Evolutionary conservation across 2,329 filamentous ascomycete species (phyloP).

Genomic region (Aspergillus pseudotamarii): DNA sequence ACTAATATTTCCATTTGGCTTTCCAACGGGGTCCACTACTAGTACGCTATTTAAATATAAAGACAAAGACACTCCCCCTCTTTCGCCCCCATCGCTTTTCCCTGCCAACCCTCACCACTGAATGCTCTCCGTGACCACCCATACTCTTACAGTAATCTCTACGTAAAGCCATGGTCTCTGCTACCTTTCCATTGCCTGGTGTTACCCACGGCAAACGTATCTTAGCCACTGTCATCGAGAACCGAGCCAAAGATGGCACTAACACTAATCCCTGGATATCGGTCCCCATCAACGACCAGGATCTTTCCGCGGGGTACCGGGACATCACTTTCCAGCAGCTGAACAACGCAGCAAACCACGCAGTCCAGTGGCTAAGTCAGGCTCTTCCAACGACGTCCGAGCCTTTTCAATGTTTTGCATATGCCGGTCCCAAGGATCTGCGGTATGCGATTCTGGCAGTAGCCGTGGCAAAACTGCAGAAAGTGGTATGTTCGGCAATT

Average conservation of each 20-base stretch:
- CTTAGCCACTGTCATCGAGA: slow-evolving; percentile 22
- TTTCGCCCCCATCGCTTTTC: not conserved
- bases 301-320: not conserved
- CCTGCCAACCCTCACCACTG: not conserved
- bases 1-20: not conserved
- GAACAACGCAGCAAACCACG: not conserved
- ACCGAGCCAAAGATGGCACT: slow-evolving; percentile 14
- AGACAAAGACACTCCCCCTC: not conserved
- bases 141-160: not conserved
- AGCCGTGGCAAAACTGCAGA: not conserved
- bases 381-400: not conserved
- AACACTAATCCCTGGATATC: slow-evolving; percentile 21
- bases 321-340: not conserved
- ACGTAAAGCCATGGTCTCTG: not conserved
- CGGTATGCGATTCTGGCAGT: not conserved
- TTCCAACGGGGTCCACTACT: not conserved
- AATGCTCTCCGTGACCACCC: not conserved
- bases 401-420: not conserved
- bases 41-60: not conserved
- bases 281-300: slow-evolving; percentile 14
- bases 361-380: not conserved
- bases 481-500: not conserved
- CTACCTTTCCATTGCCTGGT: slow-evolving; percentile 14
- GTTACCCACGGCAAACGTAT: slow-evolving; percentile 16
- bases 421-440: not conserved